Evolutionary conservation across 768 basidiomycete genomes (phyloP).

Genomic region (Megacollybia marginata): DNA sequence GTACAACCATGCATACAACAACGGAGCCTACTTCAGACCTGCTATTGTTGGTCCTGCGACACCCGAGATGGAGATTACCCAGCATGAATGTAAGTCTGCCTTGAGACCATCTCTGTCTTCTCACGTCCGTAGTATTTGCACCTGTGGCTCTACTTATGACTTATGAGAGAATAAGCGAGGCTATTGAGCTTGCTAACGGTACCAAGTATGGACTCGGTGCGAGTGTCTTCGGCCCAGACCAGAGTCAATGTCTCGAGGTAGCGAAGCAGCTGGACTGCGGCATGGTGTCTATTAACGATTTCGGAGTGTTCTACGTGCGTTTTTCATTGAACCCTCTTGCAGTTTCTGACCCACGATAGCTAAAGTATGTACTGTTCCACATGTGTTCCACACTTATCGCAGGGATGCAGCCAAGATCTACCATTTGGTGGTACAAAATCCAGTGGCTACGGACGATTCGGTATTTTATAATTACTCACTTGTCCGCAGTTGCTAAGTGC

Average conservation of each 20-base stretch:
- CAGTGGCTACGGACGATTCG: slow-evolving; percentile 92
- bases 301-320: slow-evolving; percentile 79
- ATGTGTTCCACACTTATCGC: slow-evolving; percentile 4
- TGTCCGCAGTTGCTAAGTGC: not conserved
- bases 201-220: slow-evolving; percentile 90
- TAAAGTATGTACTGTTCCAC: slow-evolving; percentile 47
- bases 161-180: slow-evolving; percentile 80
- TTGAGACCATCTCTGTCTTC: not conserved
- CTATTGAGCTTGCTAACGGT: slow-evolving; percentile 80
- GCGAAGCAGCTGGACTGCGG: slow-evolving; percentile 83
- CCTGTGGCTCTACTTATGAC: slow-evolving; percentile 84
- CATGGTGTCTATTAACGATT: slow-evolving; percentile 97
- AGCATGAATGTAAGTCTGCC: slow-evolving; percentile 60
- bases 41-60: slow-evolving; percentile 81
- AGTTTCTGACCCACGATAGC: slow-evolving; percentile 27
- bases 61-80: slow-evolving; percentile 66
- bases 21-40: slow-evolving; percentile 80
- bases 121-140: slow-evolving; percentile 65
- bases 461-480: slow-evolving; percentile 27
- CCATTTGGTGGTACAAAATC: slow-evolving; percentile 93
- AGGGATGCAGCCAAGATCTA: slow-evolving; percentile 60
- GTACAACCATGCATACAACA: slow-evolving; percentile 57
- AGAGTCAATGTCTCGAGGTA: slow-evolving; percentile 68
- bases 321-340: not conserved
- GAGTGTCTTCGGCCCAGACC: slow-evolving; percentile 87